Conservation (phyloP, 1,139 yeast genomes). For the Taphrina pruni region DNA sequence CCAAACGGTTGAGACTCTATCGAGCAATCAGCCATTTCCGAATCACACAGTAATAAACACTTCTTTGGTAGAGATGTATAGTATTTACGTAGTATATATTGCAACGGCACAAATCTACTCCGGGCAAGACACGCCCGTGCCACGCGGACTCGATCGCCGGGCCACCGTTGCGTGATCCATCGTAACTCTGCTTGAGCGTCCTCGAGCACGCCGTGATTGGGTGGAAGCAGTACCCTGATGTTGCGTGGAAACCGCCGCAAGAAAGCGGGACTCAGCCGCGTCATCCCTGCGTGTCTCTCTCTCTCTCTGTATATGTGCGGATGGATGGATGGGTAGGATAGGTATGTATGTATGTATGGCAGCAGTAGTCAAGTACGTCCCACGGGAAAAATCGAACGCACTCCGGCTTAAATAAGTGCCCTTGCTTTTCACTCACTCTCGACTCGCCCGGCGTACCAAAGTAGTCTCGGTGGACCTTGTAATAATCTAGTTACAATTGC, state of each 20-base stretch:
- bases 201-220: conserved; percentile 15
- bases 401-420: conserved; percentile 39
- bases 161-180: conserved; percentile 56
- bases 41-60: no score
- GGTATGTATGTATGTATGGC: conserved; percentile 12
- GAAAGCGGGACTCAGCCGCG: conserved; percentile 15
- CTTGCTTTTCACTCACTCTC: no score
- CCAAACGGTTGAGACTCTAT: conserved; percentile 93
- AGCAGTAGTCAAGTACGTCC: conserved; percentile 30
- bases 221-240: conserved; percentile 6
- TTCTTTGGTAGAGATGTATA: neutral
- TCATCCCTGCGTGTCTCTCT: neutral
- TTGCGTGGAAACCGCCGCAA: conserved; percentile 1
- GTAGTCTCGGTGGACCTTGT: neutral
- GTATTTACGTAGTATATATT: conserved; percentile 37
- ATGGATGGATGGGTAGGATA: no score
- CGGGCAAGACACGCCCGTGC: conserved; percentile 49
- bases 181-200: conserved; percentile 53
- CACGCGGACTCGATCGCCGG: conserved; percentile 42
- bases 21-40: conserved; percentile 47
- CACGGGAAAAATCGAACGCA: conserved; percentile 8
- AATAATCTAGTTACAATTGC: conserved; percentile 7
- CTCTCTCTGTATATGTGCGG: no score
- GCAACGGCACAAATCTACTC: conserved; percentile 46
- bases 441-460: conserved; percentile 20